Evolutionary conservation across 371 early-diverging fungal genomes (phyloP).

Genomic region (Phascolomyces articulosus): DNA sequence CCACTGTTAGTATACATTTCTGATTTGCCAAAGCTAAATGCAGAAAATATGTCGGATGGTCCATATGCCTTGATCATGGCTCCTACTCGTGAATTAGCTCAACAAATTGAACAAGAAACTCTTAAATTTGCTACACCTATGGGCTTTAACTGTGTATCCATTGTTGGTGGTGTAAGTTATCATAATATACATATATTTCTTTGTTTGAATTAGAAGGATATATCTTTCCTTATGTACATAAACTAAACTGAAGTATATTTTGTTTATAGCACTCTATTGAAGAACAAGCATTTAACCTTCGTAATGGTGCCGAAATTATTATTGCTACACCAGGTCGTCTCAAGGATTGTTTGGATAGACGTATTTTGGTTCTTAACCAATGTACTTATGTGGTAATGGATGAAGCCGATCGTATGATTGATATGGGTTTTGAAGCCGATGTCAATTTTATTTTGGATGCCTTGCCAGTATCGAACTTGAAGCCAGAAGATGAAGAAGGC

Average conservation of each 20-base stretch:
- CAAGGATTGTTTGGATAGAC: conserved; percentile 84
- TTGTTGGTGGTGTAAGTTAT: conserved; percentile 86
- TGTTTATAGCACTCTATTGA: conserved; percentile 71
- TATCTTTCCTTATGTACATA: background rate
- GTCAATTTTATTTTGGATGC: conserved; percentile 94
- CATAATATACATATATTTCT: background rate
- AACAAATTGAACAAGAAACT: conserved; percentile 91
- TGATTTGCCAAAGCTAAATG: conserved; percentile 74
- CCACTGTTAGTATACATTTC: conserved; percentile 93
- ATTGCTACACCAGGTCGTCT: conserved; percentile 98
- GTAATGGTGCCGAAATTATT: conserved; percentile 91
- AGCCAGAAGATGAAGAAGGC: conserved; percentile 82
- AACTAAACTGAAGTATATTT: background rate
- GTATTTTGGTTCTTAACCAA: conserved; percentile 83
- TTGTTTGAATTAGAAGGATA: background rate
- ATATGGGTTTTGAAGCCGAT: conserved; percentile 96
- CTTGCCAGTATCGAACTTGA: conserved; percentile 86
- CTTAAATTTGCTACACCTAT: conserved; percentile 83
- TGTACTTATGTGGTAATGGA: conserved; percentile 96
- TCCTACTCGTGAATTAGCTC: conserved; percentile 96
- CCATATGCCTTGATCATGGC: conserved; percentile 94
- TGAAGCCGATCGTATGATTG: conserved; percentile 98
- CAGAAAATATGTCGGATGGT: conserved; percentile 79
- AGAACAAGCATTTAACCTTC: conserved; percentile 83
- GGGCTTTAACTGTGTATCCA: conserved; percentile 84